Evolutionary conservation across 805 yeast species (phyloP).

Genomic region (Saturnispora bothae): DNA sequence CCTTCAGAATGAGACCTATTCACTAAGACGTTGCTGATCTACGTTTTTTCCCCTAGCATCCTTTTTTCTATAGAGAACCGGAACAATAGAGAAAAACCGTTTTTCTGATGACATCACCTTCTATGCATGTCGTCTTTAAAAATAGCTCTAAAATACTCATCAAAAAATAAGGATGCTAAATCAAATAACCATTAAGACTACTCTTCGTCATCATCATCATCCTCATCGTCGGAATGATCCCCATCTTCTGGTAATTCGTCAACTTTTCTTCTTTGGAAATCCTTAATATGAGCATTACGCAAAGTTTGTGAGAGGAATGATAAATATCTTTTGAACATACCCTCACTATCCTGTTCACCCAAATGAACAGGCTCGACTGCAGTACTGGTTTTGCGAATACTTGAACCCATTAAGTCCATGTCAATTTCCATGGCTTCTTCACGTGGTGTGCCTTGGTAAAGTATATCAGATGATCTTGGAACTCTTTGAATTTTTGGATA

Average conservation of each 20-base stretch:
- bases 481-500: slow-evolving; percentile 34
- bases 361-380: background rate
- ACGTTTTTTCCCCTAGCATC: too few relatives aligned
- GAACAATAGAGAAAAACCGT: too few relatives aligned
- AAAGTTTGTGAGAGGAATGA: slow-evolving; percentile 42
- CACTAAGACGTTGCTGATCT: too few relatives aligned
- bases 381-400: background rate
- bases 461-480: slow-evolving; percentile 4
- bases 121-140: too few relatives aligned
- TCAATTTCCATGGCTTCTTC: background rate
- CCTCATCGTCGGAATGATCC: slow-evolving; percentile 6
- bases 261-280: slow-evolving; percentile 59
- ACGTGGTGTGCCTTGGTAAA: slow-evolving; percentile 1
- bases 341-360: background rate
- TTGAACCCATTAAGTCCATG: slow-evolving; percentile 1
- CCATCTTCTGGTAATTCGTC: slow-evolving; percentile 13
- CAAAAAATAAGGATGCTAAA: too few relatives aligned
- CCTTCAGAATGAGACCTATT: too few relatives aligned
- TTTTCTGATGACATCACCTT: too few relatives aligned
- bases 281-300: slow-evolving; percentile 73
- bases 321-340: slow-evolving; percentile 21
- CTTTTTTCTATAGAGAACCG: too few relatives aligned
- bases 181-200: background rate
- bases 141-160: too few relatives aligned
- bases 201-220: slow-evolving; percentile 4